Evolutionary conservation across 2,329 filamentous ascomycete genomes (phyloP), one percentile per base, ranked within the genome.

Genomic region (Ceratocystis papillata): DNA sequence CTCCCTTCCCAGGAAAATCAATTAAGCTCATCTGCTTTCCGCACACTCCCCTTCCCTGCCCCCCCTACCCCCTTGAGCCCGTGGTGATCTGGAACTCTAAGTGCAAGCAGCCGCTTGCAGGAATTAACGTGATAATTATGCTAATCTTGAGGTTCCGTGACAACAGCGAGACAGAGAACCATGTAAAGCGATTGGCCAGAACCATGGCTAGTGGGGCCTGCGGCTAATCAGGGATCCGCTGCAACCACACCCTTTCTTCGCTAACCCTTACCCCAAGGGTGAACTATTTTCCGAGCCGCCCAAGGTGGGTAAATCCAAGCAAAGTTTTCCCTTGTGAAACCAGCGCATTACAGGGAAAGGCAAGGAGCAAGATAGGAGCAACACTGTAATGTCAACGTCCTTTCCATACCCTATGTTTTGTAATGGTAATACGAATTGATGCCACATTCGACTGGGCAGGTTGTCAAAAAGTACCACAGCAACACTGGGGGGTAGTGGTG

Each of bases 171-270:
- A 57, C 53, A 57, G 17, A 63, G 45, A 63, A 63, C 41, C 61
- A 30, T 63, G 61, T 63, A 63, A 63, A 63, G 61, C 61, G 17
- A 63, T 63, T 63, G 61, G 61, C 61, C 33, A 50, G 44, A 63
- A 25, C 20, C 10, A 15, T 28, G 7, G 3, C 5, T 57, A 3
- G 53, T 57, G 25, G 53, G 22, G 6, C 53, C 53, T 12, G 22
- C 5, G 22, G 53, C 20, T 57, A 28, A 30, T 33, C 22, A 57
- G 22, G 20, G 22, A 30, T 30, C 20, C 22, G 8, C 53, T 57
- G 53, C 25, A 30, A 8, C 25, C 53, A 57, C 53, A 30, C 53
- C 53, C 22, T 22, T 57, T 57, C 12, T 12, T 28, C 22, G 10
- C 22, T 57, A 55, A 55, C 50, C 50, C 50, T 55, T 55, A 55